Percentiles rank a stretch among this genome's conserved stretches.
These are phyloP conservation scores for Citrullus amarus DNA, from an alignment of 306 rosid species.

Conservation along the genomic window DNA sequence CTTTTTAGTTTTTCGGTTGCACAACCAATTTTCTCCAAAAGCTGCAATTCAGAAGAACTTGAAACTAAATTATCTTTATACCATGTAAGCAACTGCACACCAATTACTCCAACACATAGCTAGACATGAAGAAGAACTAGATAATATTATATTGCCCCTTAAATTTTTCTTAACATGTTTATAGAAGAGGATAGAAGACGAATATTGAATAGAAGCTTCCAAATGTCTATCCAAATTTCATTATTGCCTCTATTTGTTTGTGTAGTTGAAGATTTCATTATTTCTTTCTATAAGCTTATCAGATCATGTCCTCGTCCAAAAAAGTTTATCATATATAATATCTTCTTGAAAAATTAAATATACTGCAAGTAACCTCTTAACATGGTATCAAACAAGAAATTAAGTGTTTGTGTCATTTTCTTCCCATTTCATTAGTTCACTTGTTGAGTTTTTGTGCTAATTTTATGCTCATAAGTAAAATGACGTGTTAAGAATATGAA, in stretches of 20 bases:
- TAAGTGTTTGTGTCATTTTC: not conserved
- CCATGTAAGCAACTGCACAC: not conserved
- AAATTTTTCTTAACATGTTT: not conserved
- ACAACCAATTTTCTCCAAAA: constrained; percentile 69
- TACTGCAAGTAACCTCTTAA: not conserved
- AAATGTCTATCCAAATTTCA: not conserved
- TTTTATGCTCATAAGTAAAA: not conserved
- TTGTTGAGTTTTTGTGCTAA: not conserved
- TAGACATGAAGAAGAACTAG: not conserved
- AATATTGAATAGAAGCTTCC: not conserved
- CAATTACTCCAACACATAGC: not conserved
- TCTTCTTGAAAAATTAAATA: not conserved
- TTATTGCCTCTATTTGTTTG: no score
- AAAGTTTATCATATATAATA: no score
- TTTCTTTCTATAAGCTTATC: not conserved
- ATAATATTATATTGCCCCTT: not conserved
- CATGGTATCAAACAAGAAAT: not conserved
- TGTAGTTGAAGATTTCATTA: not conserved
- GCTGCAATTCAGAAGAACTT: constrained; percentile 31
- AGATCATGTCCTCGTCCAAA: no score
- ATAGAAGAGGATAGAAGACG: not conserved
- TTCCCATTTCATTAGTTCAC: not conserved
- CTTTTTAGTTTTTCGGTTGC: constrained; percentile 66
- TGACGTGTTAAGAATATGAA: not conserved
- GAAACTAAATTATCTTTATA: not conserved